Base-by-base conservation (phyloP, 164 flowering plant species). In the Piper longum region DNA sequence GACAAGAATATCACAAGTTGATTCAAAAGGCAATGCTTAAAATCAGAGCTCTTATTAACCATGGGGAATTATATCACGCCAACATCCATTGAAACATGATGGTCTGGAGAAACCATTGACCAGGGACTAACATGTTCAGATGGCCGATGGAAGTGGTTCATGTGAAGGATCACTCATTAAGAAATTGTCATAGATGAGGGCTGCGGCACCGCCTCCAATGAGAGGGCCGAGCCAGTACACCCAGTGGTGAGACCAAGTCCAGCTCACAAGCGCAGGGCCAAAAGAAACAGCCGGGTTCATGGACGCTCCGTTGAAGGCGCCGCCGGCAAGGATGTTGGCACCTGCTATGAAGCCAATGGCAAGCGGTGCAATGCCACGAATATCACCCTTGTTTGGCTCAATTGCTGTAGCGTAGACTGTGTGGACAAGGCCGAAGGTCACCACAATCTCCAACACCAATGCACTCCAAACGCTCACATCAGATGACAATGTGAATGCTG, bases 341-440 rank as follows among this genome's bases (percentile, higher is more conserved):
- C 80, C 82, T 54, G 76, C 82, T 9, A 79, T 76, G 75, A 79
- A 76, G 60, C 82, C 82, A 52, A 79, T 76, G 11, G 82, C 80
- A 39, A 79, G 64, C 43, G 82, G 80, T 41, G 77, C 82, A 62
- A 79, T 73, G 13, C 61, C 67, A 8, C 80, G 78, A 16, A 79
- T 4, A 54, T 67, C 62, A 6, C 80, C 82, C 69, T 76, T 79
- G 70, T 73, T 69, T 12, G 71, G 71, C 52, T 69, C 71, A 2
- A 69, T 7, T 6, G 71, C 71, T 3, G 71, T 69, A 19, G 71
- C 71, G 60, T 69, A 69, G 19, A 63, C 71, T 2, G 71, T 69
- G 57, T 69, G 63, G 7, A 69, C 71, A 11, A 69, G 71, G 9
- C 71, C 71, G 40, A 69, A 69, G 0, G 71, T 69, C 71, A 69